Conservation (phyloP, 768 basidiomycete genomes). For the Termitomyces heimii region DNA sequence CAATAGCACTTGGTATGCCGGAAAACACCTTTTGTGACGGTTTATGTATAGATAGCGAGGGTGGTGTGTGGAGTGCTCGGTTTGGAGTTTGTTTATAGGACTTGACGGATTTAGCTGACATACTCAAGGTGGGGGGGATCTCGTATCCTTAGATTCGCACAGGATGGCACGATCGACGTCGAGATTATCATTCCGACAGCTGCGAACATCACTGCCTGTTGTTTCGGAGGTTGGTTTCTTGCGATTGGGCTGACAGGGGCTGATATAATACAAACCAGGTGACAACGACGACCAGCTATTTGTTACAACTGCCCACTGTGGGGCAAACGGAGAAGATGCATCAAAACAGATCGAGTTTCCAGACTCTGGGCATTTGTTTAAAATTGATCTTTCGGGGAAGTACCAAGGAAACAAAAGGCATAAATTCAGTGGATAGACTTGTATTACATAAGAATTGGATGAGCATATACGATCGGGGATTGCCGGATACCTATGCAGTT, state of each 20-base stretch:
- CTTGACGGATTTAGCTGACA: conserved; percentile 5
- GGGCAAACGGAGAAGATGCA: conserved; percentile 51
- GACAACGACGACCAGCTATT: conserved; percentile 57
- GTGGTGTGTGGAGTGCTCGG: conserved; percentile 62
- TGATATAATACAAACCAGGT: conserved; percentile 26
- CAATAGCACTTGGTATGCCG: conserved; percentile 44
- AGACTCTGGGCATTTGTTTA: conserved; percentile 52
- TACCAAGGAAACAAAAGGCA: conserved; percentile 32
- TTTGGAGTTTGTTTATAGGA: conserved; percentile 13
- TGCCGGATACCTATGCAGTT: conserved; percentile 42
- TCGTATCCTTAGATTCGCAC: conserved; percentile 47
- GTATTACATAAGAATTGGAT: conserved; percentile 5
- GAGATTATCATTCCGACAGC: conserved; percentile 58
- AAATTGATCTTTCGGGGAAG: conserved; percentile 39
- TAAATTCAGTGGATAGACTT: conserved; percentile 25
- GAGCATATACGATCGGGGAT: conserved; percentile 18
- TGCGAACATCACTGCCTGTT: conserved; percentile 60
- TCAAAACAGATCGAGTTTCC: conserved; percentile 41
- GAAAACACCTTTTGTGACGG: conserved; percentile 57
- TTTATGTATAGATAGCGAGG: conserved; percentile 57
- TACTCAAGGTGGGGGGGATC: conserved; percentile 57
- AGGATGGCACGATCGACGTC: conserved; percentile 47
- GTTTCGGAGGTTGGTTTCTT: conserved; percentile 51
- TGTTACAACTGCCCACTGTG: conserved; percentile 58
- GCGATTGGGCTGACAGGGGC: background rate